Percentiles rank a stretch among this genome's conserved stretches.
phyloP scores from a whole-genome alignment of 2,329 filamentous ascomycete genomes.

The Apiospora malaysiana region DNA sequence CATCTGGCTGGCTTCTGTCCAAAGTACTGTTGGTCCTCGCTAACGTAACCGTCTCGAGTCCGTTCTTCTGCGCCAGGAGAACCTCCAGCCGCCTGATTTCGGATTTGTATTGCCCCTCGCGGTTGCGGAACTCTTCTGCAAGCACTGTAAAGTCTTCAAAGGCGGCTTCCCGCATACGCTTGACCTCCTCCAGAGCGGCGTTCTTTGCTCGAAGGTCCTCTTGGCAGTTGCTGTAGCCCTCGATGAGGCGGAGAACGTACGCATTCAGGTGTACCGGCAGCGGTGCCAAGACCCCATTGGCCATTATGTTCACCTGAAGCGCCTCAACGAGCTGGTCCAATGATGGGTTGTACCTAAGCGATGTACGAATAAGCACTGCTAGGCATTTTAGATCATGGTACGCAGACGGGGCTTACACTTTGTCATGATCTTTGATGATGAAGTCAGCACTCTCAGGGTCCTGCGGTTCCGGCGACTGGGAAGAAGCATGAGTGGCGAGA shows the following conservation, averaged over 20 bases:
- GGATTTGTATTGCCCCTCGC: slow-evolving; percentile 45
- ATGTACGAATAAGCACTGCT: not conserved
- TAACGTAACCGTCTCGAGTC: slow-evolving; percentile 50
- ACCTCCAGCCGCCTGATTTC: slow-evolving; percentile 49
- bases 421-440: slow-evolving; percentile 35
- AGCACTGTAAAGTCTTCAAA: slow-evolving; percentile 44
- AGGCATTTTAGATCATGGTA: not conserved
- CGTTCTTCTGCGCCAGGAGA: slow-evolving; percentile 41
- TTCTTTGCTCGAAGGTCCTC: slow-evolving; percentile 38
- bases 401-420: slow-evolving; percentile 23
- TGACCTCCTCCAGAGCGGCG: slow-evolving; percentile 36
- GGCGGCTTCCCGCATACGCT: slow-evolving; percentile 38
- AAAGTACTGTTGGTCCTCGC: slow-evolving; percentile 50
- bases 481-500: slow-evolving; percentile 27
- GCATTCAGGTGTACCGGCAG: slow-evolving; percentile 50
- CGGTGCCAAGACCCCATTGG: slow-evolving; percentile 39
- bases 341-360: slow-evolving; percentile 44
- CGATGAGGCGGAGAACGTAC: slow-evolving; percentile 49
- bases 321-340: slow-evolving; percentile 51
- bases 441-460: slow-evolving; percentile 21
- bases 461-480: slow-evolving; percentile 25
- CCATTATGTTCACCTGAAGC: slow-evolving; percentile 50
- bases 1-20: slow-evolving; percentile 41
- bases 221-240: slow-evolving; percentile 40
- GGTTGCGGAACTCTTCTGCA: slow-evolving; percentile 45